These are phyloP conservation scores for Fusarium humuli DNA, from an alignment of 2,329 filamentous ascomycete species.

Conservation along the genomic window DNA sequence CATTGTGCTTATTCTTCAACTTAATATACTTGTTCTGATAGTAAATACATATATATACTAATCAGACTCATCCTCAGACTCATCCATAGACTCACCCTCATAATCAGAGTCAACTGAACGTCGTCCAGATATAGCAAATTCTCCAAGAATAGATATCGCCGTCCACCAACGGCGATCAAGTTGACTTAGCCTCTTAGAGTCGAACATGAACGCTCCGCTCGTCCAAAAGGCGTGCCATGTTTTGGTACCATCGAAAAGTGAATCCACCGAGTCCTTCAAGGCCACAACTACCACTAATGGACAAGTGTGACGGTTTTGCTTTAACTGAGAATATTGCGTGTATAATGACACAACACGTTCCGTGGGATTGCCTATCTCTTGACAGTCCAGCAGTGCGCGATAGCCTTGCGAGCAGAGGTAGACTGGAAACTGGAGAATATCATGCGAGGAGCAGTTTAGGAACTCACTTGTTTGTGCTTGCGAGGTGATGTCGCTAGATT, in stretches of 20 bases:
- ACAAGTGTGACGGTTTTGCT: background rate
- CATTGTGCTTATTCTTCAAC: too few species aligned
- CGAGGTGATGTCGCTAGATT: too few species aligned
- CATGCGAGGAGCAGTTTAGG: background rate
- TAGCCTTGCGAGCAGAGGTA: background rate
- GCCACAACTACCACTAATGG: background rate
- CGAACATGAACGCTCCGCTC: too few species aligned
- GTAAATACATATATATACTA: too few species aligned
- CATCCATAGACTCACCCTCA: too few species aligned
- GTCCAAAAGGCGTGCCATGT: too few species aligned
- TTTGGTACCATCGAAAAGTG: background rate
- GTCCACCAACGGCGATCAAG: too few species aligned
- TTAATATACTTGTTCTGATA: too few species aligned
- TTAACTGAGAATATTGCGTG: background rate
- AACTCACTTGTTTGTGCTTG: background rate
- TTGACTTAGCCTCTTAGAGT: fast-evolving
- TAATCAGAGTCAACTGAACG: too few species aligned
- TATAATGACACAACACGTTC: fast-evolving
- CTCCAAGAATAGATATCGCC: too few species aligned
- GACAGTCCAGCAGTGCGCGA: background rate
- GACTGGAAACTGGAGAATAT: background rate
- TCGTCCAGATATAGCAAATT: too few species aligned
- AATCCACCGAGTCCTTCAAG: background rate
- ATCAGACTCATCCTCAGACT: too few species aligned
- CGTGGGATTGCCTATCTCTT: background rate